Evolutionary conservation across 2,329 filamentous ascomycete species (phyloP), one percentile per base, ranked within the genome.

Genomic region (Colletotrichum simmondsii): DNA sequence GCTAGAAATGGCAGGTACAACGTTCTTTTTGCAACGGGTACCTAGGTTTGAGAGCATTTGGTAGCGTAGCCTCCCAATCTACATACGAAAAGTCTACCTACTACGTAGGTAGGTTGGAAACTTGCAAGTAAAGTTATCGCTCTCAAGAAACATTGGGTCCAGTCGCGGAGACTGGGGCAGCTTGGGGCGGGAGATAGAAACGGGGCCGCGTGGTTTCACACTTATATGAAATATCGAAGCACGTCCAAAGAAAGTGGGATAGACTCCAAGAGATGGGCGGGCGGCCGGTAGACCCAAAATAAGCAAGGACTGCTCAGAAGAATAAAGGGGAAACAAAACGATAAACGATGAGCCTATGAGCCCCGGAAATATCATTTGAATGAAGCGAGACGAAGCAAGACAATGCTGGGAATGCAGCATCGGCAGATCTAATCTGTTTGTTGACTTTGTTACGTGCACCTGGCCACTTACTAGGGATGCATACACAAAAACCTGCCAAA

Each of bases 121-220:
- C 26, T 28, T 22, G 46, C 42, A 32, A 63, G 42, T 22, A 63
- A 30, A 63, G 12, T 49, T 16, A 8, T 62, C 16, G 60, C 42
- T 42, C n/a, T 0, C 19, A 14, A 12, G 37, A 63, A 63, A 63
- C 46, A 35, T 53, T 19, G 42, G n/a, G 32, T 35, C 26, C 46
- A 35, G 49, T 53, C 11, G 60, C 12, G 19, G 46, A 49, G 28
- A 32, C 60, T 19, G 60, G 60, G n/a, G 37, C 37, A 42, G 26
- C 12, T 46, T 8, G 4, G 10, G 7, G 7, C 19, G 8, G 22
- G 12, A 22, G 35, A 11, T 6, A 12, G 58, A 22, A 22, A 61
- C 7, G 58, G 35, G 16, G 42, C 42, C 10, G 37, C n/a, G n/a
- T n/a, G 30, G 60, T 63, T 63, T 63, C 60, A 63, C 60, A 63